A percentile compares a stretch with the other conserved stretches of the same genome.
phyloP scores from a whole-genome alignment of 805 yeast genomes.

The Nakazawaea pomicola region DNA sequence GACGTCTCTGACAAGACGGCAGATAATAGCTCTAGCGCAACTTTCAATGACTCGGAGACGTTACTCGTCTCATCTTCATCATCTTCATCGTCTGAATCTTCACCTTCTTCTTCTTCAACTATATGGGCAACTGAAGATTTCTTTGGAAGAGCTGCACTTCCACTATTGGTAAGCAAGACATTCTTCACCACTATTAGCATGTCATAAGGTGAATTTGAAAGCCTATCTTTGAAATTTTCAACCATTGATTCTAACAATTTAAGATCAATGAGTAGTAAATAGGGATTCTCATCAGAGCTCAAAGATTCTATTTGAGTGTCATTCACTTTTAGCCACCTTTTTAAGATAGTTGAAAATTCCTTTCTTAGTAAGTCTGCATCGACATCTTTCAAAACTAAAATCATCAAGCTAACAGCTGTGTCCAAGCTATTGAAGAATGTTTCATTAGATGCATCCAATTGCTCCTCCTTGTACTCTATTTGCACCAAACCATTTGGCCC shows the following conservation, averaged over 20 bases:
- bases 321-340: conserved; percentile 49
- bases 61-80: conserved; percentile 26
- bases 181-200: conserved; percentile 45
- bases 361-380: conserved; percentile 41
- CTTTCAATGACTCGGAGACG: conserved; percentile 24
- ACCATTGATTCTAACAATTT: conserved; percentile 61
- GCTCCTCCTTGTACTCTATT: conserved; percentile 17
- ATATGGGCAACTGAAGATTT: too few species aligned
- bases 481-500: conserved; percentile 33
- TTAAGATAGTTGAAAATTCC: conserved; percentile 47
- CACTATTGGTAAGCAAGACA: conserved; percentile 29
- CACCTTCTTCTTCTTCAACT: conserved; percentile 15
- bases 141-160: conserved; percentile 17
- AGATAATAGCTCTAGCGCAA: conserved; percentile 33
- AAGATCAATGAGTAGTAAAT: conserved; percentile 51
- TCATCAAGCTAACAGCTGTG: conserved; percentile 32
- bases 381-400: conserved; percentile 42
- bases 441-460: conserved; percentile 18
- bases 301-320: conserved; percentile 11
- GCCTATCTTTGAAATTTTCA: conserved; percentile 48
- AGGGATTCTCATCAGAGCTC: conserved; percentile 37
- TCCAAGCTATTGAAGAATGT: conserved; percentile 41
- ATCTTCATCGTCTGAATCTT: conserved; percentile 35
- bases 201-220: conserved; percentile 53
- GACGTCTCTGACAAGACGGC: conserved; percentile 29